These are phyloP conservation scores for Coix lacrymajobi DNA, from an alignment of 176 grass and related monocot species.

Conservation along the genomic window DNA sequence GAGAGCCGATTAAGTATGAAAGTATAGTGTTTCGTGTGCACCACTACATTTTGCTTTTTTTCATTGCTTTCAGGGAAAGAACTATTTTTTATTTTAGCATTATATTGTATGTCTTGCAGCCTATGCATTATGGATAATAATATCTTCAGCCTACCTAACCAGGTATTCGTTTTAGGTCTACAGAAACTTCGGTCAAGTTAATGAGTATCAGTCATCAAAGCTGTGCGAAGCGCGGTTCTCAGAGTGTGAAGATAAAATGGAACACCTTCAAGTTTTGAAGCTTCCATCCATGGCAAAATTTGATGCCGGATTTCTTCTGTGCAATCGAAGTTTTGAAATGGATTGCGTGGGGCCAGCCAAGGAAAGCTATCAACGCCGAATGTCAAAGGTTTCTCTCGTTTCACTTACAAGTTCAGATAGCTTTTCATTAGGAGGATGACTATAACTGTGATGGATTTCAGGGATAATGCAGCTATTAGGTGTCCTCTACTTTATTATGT, in stretches of 20 bases:
- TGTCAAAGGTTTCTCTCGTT: slow-evolving; percentile 64
- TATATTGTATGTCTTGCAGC: neutral
- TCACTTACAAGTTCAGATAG: neutral
- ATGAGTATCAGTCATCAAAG: slow-evolving; percentile 93
- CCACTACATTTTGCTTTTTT: neutral
- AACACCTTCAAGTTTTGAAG: slow-evolving; percentile 75
- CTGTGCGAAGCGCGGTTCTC: slow-evolving; percentile 73
- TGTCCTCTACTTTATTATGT: neutral
- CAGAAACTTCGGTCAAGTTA: slow-evolving; percentile 57
- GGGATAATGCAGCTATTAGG: neutral
- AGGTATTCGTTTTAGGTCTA: slow-evolving; percentile 46
- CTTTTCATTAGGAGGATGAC: neutral
- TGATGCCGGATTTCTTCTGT: slow-evolving; percentile 69
- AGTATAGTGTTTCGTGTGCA: neutral
- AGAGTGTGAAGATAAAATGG: slow-evolving; percentile 94
- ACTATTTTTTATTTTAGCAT: neutral
- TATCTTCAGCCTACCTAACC: slow-evolving; percentile 4
- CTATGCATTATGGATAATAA: neutral
- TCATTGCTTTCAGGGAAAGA: neutral
- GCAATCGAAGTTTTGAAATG: slow-evolving; percentile 70
- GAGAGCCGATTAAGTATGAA: neutral
- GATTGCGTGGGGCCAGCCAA: slow-evolving; percentile 78
- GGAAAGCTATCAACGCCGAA: slow-evolving; percentile 49
- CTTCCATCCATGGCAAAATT: slow-evolving; percentile 99
- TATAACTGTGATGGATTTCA: neutral